These are phyloP conservation scores for Fusarium sp. DNA, from an alignment of 2,329 filamentous ascomycete species.

Conservation along the genomic window DNA sequence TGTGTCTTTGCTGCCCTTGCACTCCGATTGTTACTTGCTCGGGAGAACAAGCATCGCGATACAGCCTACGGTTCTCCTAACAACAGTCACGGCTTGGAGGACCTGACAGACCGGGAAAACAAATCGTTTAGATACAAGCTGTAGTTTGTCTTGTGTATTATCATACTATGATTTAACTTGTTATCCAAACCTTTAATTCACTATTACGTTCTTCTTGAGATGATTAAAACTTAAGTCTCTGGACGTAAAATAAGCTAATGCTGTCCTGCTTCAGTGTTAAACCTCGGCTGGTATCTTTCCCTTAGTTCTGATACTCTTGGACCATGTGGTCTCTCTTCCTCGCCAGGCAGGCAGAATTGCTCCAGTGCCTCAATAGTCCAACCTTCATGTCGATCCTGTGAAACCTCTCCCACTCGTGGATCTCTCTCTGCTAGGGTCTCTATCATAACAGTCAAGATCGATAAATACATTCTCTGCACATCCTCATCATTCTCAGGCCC, in stretches of 20 bases:
- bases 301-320: not conserved
- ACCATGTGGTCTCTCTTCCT: not conserved
- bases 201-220: too few species aligned
- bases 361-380: not conserved
- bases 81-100: not conserved
- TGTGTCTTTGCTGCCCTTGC: not conserved
- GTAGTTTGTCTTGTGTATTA: too few species aligned
- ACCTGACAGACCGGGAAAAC: not conserved
- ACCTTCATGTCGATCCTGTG: not conserved
- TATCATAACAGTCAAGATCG: not conserved
- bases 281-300: not conserved
- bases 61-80: not conserved
- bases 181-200: too few species aligned
- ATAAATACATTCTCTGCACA: too few species aligned
- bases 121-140: not conserved
- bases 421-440: not conserved
- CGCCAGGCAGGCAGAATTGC: not conserved
- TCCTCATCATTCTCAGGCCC: not conserved
- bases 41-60: not conserved
- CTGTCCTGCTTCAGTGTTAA: not conserved
- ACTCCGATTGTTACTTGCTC: not conserved
- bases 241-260: fast-evolving
- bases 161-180: fast-evolving
- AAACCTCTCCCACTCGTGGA: not conserved
- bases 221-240: fast-evolving